These are phyloP conservation scores for Drechslerella coelobrocha DNA, from an alignment of 2,329 filamentous ascomycete species.

Conservation along the genomic window DNA sequence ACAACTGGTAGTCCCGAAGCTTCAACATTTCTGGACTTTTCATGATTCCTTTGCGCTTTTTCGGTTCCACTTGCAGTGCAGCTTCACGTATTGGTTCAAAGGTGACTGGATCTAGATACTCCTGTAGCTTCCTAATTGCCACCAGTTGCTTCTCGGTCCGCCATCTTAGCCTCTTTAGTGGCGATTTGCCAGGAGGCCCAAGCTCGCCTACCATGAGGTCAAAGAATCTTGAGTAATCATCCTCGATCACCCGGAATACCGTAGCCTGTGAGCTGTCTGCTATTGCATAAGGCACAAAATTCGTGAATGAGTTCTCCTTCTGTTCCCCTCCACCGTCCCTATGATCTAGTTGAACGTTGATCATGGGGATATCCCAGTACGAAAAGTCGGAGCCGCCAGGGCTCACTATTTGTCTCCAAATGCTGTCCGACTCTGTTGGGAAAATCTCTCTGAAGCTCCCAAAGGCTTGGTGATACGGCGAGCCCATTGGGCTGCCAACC, in stretches of 20 bases:
- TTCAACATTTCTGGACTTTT: slow-evolving; percentile 12
- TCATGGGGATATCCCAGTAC: slow-evolving; percentile 48
- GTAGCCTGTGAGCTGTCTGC: slow-evolving; percentile 27
- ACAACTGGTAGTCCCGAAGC: slow-evolving; percentile 20
- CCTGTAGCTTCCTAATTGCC: slow-evolving; percentile 14
- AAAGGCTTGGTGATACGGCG: slow-evolving; percentile 43
- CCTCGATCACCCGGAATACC: slow-evolving; percentile 35
- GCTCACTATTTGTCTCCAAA: slow-evolving; percentile 38
- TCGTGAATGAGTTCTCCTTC: slow-evolving; percentile 18
- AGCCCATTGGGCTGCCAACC: slow-evolving; percentile 28
- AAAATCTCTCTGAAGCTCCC: slow-evolving; percentile 48
- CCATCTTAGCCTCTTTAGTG: slow-evolving; percentile 27
- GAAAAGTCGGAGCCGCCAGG: slow-evolving; percentile 15
- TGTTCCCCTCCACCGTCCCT: slow-evolving; percentile 19
- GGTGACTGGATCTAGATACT: slow-evolving; percentile 5
- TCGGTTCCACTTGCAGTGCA: background rate
- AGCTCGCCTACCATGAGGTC: slow-evolving; percentile 32
- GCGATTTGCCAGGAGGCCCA: slow-evolving; percentile 35
- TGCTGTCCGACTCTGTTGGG: slow-evolving; percentile 26
- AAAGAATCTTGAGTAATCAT: slow-evolving; percentile 41
- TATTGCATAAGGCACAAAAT: slow-evolving; percentile 36
- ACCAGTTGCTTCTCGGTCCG: slow-evolving; percentile 19
- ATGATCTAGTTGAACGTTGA: slow-evolving; percentile 46
- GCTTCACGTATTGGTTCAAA: slow-evolving; percentile 10
- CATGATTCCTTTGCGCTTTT: slow-evolving; percentile 2